Evolutionary conservation across 176 grass and related monocot genomes (phyloP).

Genomic region (Dactylis glomerata): DNA sequence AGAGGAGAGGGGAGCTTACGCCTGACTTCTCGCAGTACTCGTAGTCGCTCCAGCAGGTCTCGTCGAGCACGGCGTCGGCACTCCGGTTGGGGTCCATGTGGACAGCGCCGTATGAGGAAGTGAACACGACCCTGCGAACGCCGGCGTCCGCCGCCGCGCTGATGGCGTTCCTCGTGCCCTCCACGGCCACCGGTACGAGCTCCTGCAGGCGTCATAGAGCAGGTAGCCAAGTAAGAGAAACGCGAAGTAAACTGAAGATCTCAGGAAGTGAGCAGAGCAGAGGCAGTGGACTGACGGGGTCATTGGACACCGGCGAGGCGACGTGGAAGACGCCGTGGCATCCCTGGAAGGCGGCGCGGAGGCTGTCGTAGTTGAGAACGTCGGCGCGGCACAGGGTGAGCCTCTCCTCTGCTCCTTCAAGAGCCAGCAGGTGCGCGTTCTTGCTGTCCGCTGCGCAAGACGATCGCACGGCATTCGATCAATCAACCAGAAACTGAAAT

Average conservation of each 20-base stretch:
- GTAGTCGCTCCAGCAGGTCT: conserved; percentile 60
- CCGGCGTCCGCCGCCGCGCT: conserved; percentile 31
- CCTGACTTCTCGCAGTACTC: conserved; percentile 41
- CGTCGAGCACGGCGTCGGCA: conserved; percentile 52
- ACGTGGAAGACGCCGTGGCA: conserved; percentile 62
- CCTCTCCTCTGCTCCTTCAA: conserved; percentile 36
- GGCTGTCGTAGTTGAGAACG: conserved; percentile 17
- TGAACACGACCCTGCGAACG: conserved; percentile 33
- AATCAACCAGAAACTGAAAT: not conserved
- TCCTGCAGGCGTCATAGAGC: not conserved
- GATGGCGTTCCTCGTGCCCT: conserved; percentile 46
- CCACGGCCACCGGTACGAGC: conserved; percentile 37
- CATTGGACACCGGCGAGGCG: conserved; percentile 42
- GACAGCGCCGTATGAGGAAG: conserved; percentile 50
- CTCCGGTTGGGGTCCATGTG: conserved; percentile 64
- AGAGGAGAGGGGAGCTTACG: not conserved
- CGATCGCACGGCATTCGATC: not conserved
- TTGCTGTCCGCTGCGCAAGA: conserved; percentile 17
- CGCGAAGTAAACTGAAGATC: not conserved
- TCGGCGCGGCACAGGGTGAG: conserved; percentile 50
- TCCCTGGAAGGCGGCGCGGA: conserved; percentile 34
- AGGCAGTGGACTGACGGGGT: not conserved
- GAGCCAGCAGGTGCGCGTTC: conserved; percentile 29
- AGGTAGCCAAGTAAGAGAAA: not conserved
- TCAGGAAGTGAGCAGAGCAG: not conserved